Conservation (phyloP, 1,284 basidiomycete genomes). For the Papiliotrema fonsecae region DNA sequence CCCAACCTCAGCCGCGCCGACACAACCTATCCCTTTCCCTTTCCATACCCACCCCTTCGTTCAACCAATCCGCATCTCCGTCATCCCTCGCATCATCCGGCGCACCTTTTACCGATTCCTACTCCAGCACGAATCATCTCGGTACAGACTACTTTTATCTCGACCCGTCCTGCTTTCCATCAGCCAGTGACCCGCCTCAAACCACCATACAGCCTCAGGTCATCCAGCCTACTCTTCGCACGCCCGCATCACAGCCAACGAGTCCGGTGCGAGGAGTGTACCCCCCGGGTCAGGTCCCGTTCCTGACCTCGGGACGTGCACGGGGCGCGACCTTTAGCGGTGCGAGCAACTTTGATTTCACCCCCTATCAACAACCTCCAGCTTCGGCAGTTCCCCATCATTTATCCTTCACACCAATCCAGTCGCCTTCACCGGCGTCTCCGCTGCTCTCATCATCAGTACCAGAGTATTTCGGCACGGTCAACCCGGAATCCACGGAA, state of each 20-base stretch:
- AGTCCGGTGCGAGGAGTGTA: conserved; percentile 34
- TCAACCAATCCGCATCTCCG: conserved; percentile 23
- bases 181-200: conserved; percentile 13
- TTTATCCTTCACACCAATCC: conserved; percentile 30
- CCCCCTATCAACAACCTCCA: conserved; percentile 5
- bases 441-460: neutral
- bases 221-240: conserved; percentile 5
- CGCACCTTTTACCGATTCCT: conserved; percentile 36
- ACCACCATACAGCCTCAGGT: conserved; percentile 4
- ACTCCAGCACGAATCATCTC: conserved; percentile 19
- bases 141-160: conserved; percentile 41
- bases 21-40: conserved; percentile 40
- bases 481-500: conserved; percentile 32
- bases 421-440: conserved; percentile 21
- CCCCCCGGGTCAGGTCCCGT: conserved; percentile 20
- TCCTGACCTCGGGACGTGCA: conserved; percentile 26
- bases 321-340: conserved; percentile 43
- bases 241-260: conserved; percentile 41
- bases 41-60: conserved; percentile 13
- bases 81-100: conserved; percentile 30
- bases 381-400: conserved; percentile 32
- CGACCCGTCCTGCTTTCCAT: conserved; percentile 21
- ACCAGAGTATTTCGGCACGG: neutral
- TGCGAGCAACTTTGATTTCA: conserved; percentile 1
- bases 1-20: conserved; percentile 20